These are phyloP conservation scores for Trypanosoma avium DNA, from an alignment of 208 protist species.

Conservation along the genomic window DNA sequence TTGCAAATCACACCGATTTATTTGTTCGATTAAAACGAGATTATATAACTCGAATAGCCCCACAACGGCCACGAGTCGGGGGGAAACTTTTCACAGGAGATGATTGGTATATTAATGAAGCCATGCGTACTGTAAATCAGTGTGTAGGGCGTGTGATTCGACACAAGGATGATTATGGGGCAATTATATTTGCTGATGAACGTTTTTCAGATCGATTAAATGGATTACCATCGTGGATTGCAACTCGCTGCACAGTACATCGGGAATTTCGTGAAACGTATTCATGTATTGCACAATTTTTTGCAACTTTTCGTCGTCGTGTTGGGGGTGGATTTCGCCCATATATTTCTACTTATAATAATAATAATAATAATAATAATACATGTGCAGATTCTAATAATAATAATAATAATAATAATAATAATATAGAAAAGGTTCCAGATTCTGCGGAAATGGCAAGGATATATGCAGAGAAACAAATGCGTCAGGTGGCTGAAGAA, in stretches of 20 bases:
- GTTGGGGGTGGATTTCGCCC: neutral
- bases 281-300: slow-evolving; percentile 64
- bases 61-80: slow-evolving; percentile 59
- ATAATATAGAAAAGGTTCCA: slow-evolving; percentile 10
- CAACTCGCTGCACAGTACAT: slow-evolving; percentile 35
- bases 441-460: slow-evolving; percentile 27
- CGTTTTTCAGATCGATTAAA: slow-evolving; percentile 64
- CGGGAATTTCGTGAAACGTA: slow-evolving; percentile 72
- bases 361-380: neutral
- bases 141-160: slow-evolving; percentile 97
- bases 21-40: slow-evolving; percentile 85
- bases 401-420: neutral
- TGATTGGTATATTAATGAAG: slow-evolving; percentile 95
- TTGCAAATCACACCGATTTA: slow-evolving; percentile 88
- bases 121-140: slow-evolving; percentile 97
- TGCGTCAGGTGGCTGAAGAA: slow-evolving; percentile 2
- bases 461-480: slow-evolving; percentile 32
- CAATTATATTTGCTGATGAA: slow-evolving; percentile 95
- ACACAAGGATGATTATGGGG: slow-evolving; percentile 96
- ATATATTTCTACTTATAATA: neutral
- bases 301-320: slow-evolving; percentile 29
- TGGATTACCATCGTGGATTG: slow-evolving; percentile 72
- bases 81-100: slow-evolving; percentile 86
- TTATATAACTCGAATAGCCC: slow-evolving; percentile 69
- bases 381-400: neutral